phyloP scores from a whole-genome alignment of 2,329 filamentous ascomycete genomes.

The Ophiostoma montium region DNA sequence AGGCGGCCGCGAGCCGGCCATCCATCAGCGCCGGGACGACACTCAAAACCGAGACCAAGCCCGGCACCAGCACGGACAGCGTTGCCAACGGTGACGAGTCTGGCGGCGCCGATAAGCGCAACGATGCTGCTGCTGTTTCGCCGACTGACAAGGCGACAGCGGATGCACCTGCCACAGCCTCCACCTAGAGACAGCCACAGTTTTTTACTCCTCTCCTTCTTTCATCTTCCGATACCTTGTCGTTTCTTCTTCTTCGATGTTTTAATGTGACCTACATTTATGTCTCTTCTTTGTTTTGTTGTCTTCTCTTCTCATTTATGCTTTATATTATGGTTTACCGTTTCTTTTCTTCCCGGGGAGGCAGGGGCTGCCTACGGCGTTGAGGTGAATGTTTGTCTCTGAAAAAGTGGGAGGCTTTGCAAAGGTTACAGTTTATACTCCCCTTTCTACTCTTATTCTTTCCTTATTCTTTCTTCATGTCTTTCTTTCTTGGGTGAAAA shows the following conservation, averaged over 20 bases:
- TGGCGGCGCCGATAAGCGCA: neutral
- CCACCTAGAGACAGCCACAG: neutral
- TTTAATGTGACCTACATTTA: neutral
- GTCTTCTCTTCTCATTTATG: neutral
- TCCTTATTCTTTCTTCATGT: neutral
- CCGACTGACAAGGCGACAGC: neutral
- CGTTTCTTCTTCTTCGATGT: neutral
- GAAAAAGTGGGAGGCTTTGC: constrained; percentile 1
- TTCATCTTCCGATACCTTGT: too few species aligned
- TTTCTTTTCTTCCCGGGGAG: neutral
- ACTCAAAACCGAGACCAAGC: constrained; percentile 21
- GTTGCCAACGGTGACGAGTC: neutral
- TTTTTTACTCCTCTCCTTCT: neutral
- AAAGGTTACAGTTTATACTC: neutral
- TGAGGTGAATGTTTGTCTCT: neutral
- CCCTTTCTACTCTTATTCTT: neutral
- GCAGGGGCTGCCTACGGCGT: constrained; percentile 1
- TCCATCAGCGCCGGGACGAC: constrained; percentile 16
- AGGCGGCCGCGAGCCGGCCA: constrained; percentile 33
- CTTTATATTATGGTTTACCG: neutral
- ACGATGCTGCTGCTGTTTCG: neutral
- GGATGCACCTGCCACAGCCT: neutral
- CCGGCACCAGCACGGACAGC: neutral
- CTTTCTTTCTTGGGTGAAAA: neutral
- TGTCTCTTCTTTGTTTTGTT: neutral